These are phyloP conservation scores for Aspergillaceae sp. DNA, from an alignment of 2,329 filamentous ascomycete species.

Conservation along the genomic window DNA sequence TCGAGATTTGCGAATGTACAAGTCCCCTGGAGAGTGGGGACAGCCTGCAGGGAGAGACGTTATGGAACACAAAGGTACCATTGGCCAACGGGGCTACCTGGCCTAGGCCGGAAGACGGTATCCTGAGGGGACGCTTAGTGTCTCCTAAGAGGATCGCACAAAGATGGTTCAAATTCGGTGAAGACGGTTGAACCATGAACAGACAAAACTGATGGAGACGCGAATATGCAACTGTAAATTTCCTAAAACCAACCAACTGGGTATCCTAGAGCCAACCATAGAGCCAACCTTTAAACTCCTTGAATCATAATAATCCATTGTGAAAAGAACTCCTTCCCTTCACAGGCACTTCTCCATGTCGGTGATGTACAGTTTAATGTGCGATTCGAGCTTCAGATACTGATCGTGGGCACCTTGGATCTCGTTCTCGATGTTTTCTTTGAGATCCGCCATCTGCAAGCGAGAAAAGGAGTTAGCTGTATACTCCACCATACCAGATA, in stretches of 20 bases:
- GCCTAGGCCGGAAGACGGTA: constrained; percentile 40
- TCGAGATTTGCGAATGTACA: constrained; percentile 36
- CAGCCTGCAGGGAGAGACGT: constrained; percentile 11
- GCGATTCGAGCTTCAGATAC: constrained; percentile 94
- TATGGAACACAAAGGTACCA: constrained; percentile 48
- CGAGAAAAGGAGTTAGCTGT: constrained; percentile 11
- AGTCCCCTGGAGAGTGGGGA: constrained; percentile 20
- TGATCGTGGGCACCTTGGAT: constrained; percentile 84
- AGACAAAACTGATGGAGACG: background rate
- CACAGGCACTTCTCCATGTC: constrained; percentile 91
- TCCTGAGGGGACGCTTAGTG: constrained; percentile 52
- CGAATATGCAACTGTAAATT: background rate
- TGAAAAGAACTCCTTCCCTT: constrained; percentile 7
- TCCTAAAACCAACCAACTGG: constrained; percentile 17
- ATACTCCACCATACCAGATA: background rate
- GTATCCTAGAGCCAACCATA: constrained; percentile 29
- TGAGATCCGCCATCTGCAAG: constrained; percentile 83
- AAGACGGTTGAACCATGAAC: constrained; percentile 20
- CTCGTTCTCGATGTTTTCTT: constrained; percentile 94
- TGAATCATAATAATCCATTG: constrained; percentile 13
- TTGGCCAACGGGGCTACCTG: constrained; percentile 52
- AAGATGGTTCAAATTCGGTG: constrained; percentile 57
- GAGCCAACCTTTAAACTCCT: constrained; percentile 24
- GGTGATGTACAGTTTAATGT: constrained; percentile 94
- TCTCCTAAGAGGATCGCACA: constrained; percentile 49